Evolutionary conservation across 257 asterid species (phyloP).

Genomic region (Capsicum pubescens): DNA sequence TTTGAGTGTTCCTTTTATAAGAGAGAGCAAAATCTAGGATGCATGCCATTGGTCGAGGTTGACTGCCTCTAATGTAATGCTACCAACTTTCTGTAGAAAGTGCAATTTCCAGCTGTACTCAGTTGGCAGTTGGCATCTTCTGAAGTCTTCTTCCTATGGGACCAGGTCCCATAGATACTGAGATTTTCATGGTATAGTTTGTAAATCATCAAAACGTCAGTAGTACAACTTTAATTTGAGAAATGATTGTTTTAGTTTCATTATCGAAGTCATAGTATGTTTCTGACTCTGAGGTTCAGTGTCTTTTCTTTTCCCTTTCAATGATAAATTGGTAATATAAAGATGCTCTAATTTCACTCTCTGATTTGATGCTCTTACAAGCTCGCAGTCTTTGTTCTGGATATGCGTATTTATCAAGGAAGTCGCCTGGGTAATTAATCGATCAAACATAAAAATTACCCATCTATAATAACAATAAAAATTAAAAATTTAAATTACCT

Average conservation of each 20-base stretch:
- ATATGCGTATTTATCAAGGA: background rate
- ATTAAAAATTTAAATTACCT: background rate
- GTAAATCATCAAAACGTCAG: too few relatives aligned
- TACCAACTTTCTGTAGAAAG: too few relatives aligned
- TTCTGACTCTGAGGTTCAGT: background rate
- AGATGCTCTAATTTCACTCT: slow-evolving; percentile 12
- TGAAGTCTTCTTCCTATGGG: too few relatives aligned
- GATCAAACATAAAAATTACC: background rate
- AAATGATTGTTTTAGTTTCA: background rate
- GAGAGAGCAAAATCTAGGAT: too few relatives aligned
- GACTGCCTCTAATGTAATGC: too few relatives aligned
- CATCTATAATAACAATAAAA: background rate
- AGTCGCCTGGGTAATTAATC: background rate
- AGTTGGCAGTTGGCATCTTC: too few relatives aligned
- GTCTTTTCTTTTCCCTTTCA: background rate
- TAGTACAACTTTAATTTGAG: background rate
- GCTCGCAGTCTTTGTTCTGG: background rate
- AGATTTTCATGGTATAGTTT: too few relatives aligned
- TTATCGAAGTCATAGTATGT: background rate
- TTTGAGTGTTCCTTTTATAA: too few relatives aligned
- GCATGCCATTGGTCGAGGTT: too few relatives aligned
- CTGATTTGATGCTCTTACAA: background rate
- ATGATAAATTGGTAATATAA: background rate
- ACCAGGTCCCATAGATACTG: too few relatives aligned
- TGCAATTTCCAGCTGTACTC: too few relatives aligned